phyloP scores from a whole-genome alignment of 208 protist genomes.

The Crithidia mellificae region DNA sequence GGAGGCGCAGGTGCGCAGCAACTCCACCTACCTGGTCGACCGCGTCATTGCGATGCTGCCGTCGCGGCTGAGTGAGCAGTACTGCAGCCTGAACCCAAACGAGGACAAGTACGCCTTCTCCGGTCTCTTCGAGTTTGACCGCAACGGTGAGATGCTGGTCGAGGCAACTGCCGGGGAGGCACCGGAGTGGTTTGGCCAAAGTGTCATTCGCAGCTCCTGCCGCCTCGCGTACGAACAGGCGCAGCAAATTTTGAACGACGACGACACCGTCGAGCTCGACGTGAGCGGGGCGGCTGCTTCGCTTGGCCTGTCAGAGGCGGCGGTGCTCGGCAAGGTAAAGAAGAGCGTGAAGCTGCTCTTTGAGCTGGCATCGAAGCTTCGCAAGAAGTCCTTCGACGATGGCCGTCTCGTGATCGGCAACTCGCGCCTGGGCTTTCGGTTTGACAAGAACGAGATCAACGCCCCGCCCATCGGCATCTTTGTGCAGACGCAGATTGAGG shows the following conservation, averaged over 20 bases:
- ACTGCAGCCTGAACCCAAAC: constrained; percentile 86
- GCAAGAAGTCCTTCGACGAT: constrained; percentile 41
- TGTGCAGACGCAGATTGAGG: constrained; percentile 56
- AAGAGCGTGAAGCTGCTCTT: constrained; percentile 57
- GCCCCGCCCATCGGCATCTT: constrained; percentile 53
- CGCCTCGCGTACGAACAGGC: constrained; percentile 84
- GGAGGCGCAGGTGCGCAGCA: constrained; percentile 81
- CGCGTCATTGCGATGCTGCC: constrained; percentile 93
- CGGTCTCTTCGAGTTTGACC: constrained; percentile 78
- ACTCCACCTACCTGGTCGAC: constrained; percentile 90
- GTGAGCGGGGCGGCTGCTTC: constrained; percentile 27
- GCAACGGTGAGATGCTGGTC: constrained; percentile 56
- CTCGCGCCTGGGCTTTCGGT: constrained; percentile 54
- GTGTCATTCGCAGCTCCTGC: constrained; percentile 89
- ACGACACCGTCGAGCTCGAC: constrained; percentile 39
- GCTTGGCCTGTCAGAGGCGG: constrained; percentile 16
- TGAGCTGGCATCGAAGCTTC: constrained; percentile 61
- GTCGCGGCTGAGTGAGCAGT: constrained; percentile 79
- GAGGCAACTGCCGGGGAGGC: constrained; percentile 38
- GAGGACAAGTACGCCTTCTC: constrained; percentile 92
- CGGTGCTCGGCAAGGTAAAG: constrained; percentile 38
- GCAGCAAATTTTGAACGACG: constrained; percentile 73
- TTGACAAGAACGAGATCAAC: constrained; percentile 48
- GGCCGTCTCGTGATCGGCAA: constrained; percentile 70
- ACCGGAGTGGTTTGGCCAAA: constrained; percentile 81